phyloP scores from a whole-genome alignment of 345 rosid genomes.

The Geranium brycei region DNA sequence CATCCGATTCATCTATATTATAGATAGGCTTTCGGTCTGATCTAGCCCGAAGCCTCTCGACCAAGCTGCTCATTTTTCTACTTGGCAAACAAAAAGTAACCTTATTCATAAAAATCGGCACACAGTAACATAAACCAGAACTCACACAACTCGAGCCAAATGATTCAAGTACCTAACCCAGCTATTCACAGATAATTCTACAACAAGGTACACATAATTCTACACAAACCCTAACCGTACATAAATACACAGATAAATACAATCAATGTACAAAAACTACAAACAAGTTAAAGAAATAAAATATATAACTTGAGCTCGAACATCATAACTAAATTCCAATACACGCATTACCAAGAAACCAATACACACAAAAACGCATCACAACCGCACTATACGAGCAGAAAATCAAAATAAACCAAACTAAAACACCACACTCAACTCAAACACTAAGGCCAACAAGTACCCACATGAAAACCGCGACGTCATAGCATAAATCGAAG shows the following conservation, averaged over 20 bases:
- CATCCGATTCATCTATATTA: slow-evolving; percentile 85
- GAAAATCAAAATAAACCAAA: background rate
- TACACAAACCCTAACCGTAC: background rate
- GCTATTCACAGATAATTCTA: too few relatives aligned
- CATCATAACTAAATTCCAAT: background rate
- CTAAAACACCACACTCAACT: background rate
- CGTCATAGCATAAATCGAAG: background rate
- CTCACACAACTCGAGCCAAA: background rate
- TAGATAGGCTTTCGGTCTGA: slow-evolving; percentile 80
- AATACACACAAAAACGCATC: background rate
- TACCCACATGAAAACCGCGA: background rate
- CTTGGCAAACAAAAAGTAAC: background rate
- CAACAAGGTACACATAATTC: background rate
- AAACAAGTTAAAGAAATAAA: background rate
- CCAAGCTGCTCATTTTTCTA: slow-evolving; percentile 76
- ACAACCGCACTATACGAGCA: background rate
- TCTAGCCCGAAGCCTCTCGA: slow-evolving; percentile 83
- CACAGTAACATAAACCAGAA: background rate
- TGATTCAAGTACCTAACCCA: too few relatives aligned
- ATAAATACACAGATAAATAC: background rate
- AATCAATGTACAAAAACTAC: too few relatives aligned
- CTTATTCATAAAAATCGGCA: background rate
- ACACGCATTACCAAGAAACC: background rate
- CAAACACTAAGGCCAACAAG: background rate
- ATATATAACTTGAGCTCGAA: background rate